Percentiles rank a stretch among this genome's conserved stretches.
Conservation (phyloP, 163 green algal genomes). For the Chloromonas sp. region DNA sequence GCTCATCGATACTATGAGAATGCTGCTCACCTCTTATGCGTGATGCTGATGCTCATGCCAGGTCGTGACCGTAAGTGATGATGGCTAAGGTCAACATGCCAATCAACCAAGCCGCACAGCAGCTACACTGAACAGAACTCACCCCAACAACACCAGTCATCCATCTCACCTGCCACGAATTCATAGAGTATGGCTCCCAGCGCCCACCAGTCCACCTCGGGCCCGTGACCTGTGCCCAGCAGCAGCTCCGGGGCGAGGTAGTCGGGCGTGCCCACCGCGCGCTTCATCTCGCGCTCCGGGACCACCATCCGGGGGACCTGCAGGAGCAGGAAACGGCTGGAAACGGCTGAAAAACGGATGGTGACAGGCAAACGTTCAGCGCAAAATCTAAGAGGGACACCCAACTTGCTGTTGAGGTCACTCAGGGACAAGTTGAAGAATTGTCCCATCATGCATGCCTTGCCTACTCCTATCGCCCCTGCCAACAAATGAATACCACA, state of each 20-base stretch:
- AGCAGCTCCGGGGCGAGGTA: slow-evolving; percentile 90
- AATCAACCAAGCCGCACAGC: background rate
- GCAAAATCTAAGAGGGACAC: too few species aligned
- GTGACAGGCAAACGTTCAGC: too few species aligned
- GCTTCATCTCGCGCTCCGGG: slow-evolving; percentile 8
- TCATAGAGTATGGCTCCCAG: slow-evolving; percentile 63
- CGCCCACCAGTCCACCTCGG: slow-evolving; percentile 70
- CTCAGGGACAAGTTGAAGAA: too few species aligned
- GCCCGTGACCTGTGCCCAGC: slow-evolving; percentile 71
- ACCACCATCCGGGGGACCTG: slow-evolving; percentile 3
- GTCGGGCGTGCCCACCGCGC: slow-evolving; percentile 76
- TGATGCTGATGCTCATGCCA: background rate
- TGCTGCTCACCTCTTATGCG: background rate
- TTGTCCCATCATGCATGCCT: too few species aligned
- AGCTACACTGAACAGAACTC: too few species aligned
- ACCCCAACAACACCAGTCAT: background rate
- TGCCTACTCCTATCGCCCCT: too few species aligned
- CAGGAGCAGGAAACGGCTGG: background rate
- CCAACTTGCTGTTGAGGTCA: too few species aligned
- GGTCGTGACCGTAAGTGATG: background rate
- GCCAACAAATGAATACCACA: too few species aligned
- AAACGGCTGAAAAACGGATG: background rate
- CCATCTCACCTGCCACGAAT: slow-evolving; percentile 35
- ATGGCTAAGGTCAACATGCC: background rate
- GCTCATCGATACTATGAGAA: too few species aligned